Evolutionary conservation across 106 monocot genomes (phyloP), one percentile per base, ranked within the genome.

Genomic region (Dendrobium nobile): DNA sequence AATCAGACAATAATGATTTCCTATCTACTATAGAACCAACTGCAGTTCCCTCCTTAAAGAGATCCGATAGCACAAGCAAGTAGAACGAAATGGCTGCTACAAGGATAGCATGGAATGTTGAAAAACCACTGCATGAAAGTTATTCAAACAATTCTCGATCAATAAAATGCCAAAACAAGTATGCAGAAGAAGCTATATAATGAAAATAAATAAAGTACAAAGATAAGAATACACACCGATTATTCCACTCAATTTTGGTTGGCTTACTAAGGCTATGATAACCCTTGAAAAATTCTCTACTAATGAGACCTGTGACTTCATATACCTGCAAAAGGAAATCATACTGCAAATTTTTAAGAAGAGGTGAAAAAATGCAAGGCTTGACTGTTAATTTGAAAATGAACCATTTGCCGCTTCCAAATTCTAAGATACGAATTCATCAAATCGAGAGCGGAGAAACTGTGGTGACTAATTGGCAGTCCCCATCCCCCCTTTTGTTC

Each of bases 101-200:
- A 79, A 94, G 45, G 72, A 93, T 78, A 72, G 96, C 89, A 92
- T 96, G 96, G 59, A 93, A 89, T 31, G 93, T 92, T 27, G 96
- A 96, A 79, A 94, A 90, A 9, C 93, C 89, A 79, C 96, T 96
- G 85, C 79, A 82, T 31, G 51, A 73, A 67, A 80, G 7, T 82
- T 67, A 27, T 81, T 42, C 26, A 7, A 59, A 26, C 13, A 37
- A 47, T 65, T 37, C 24, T 19, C 47, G 37, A 3, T 51, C 0
- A 55, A 56, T 20, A 74, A 70, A 54, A 26, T 43, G 47, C 33
- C 43, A 22, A 43, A 44, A 74, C 37, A 72, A 33, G 28, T 10
- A 76, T 27, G 22, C 5, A 51, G 13, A 26, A 47, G n/a, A 75
- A 22, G 2, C 9, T 74, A 43, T 74, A 67, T 43, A 1, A 20